These are phyloP conservation scores for Spathaspora hagerdaliae DNA, from an alignment of 805 yeast genomes.

Conservation along the genomic window DNA sequence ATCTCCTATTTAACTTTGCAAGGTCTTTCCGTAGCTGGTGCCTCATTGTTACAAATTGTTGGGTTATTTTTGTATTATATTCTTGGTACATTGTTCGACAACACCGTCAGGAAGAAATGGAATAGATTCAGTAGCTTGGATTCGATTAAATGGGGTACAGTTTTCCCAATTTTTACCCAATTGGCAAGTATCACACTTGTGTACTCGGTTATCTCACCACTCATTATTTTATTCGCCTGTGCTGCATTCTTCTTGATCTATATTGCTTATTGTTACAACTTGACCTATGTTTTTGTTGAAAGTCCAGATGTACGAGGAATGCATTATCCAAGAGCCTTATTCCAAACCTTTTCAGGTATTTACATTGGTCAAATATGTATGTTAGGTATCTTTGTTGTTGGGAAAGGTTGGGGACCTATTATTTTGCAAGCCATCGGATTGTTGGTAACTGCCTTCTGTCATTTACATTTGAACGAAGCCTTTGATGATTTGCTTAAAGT, in stretches of 20 bases:
- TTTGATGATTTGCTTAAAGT: constrained; percentile 57
- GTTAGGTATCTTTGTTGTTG: constrained; percentile 81
- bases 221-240: constrained; percentile 71
- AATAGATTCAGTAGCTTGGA: constrained; percentile 52
- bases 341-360: constrained; percentile 84
- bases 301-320: constrained; percentile 74
- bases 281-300: constrained; percentile 65
- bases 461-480: constrained; percentile 59
- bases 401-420: constrained; percentile 94
- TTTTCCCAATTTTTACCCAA: constrained; percentile 71
- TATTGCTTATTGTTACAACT: constrained; percentile 74
- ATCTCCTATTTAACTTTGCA: constrained; percentile 66
- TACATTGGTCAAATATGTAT: constrained; percentile 85
- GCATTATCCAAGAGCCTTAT: constrained; percentile 83
- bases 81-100: constrained; percentile 54
- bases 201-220: constrained; percentile 74
- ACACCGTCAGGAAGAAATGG: constrained; percentile 66
- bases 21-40: constrained; percentile 64
- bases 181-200: constrained; percentile 66
- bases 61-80: constrained; percentile 57
- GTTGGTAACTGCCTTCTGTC: constrained; percentile 64
- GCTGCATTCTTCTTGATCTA: constrained; percentile 69
- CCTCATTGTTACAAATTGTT: constrained; percentile 59
- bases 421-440: constrained; percentile 67
- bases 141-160: constrained; percentile 65